phyloP scores from a whole-genome alignment of 306 rosid species.

The Cucumis melo region DNA sequence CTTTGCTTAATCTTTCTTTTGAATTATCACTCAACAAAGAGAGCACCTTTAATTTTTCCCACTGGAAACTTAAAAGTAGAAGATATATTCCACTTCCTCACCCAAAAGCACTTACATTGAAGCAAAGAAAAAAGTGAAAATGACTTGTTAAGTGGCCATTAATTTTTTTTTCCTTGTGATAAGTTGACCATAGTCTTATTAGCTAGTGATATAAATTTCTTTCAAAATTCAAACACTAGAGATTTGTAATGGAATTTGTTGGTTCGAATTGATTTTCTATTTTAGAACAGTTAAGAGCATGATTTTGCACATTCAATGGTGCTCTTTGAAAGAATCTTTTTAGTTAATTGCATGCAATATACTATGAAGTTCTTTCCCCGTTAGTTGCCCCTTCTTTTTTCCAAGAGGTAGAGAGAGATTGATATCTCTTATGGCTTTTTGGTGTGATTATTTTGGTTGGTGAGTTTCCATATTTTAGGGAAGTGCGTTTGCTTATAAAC shows the following conservation, averaged over 20 bases:
- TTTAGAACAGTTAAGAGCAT: no score
- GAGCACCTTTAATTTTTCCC: background rate
- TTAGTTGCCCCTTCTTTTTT: background rate
- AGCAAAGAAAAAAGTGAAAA: background rate
- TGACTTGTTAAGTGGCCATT: background rate
- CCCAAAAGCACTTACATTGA: background rate
- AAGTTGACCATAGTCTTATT: background rate
- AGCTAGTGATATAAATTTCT: background rate
- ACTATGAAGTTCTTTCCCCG: background rate
- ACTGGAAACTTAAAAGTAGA: background rate
- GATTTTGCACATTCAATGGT: background rate
- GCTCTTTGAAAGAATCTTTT: background rate
- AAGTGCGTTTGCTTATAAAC: no score
- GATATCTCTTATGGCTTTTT: background rate
- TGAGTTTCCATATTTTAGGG: background rate
- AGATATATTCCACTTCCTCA: background rate
- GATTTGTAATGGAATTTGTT: background rate
- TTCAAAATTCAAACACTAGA: background rate
- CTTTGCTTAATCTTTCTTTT: background rate
- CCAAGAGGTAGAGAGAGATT: background rate
- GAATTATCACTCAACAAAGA: background rate
- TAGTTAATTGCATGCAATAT: background rate
- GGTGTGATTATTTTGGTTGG: background rate
- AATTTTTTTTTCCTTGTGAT: background rate
- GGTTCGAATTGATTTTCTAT: background rate